Conservation (phyloP, 805 yeast species). For the Hanseniaspora taiwanica region DNA sequence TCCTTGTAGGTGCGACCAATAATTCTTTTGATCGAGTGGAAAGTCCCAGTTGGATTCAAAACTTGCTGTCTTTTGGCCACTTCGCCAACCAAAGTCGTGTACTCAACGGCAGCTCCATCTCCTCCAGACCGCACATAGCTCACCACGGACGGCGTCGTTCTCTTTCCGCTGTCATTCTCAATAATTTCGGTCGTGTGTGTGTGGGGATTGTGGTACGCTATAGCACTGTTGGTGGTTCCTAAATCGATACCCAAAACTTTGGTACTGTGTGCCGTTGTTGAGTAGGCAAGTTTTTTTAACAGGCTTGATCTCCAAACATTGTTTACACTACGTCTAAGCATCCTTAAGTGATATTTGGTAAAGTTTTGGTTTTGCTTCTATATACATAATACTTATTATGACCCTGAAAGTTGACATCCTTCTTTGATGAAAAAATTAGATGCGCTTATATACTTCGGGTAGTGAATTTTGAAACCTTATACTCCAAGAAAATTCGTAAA, state of each 20-base stretch:
- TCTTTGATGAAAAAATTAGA: too few relatives aligned
- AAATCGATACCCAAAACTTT: constrained; percentile 49
- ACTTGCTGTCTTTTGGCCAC: constrained; percentile 70
- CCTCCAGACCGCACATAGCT: constrained; percentile 33
- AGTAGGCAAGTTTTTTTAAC: too few relatives aligned
- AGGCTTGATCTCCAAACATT: too few relatives aligned
- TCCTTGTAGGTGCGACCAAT: constrained; percentile 64
- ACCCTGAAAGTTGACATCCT: too few relatives aligned
- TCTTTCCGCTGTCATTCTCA: constrained; percentile 31
- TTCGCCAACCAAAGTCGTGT: constrained; percentile 56
- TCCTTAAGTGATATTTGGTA: too few relatives aligned
- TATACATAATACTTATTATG: too few relatives aligned
- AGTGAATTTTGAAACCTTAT: too few relatives aligned
- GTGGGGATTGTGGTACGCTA: constrained; percentile 33
- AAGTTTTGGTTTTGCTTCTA: too few relatives aligned
- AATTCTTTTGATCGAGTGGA: constrained; percentile 70
- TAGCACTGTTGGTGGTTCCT: constrained; percentile 82
- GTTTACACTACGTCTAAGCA: too few relatives aligned
- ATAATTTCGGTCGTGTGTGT: constrained; percentile 30
- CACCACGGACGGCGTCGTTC: constrained; percentile 72
- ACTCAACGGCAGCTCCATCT: too few relatives aligned
- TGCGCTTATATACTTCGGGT: too few relatives aligned
- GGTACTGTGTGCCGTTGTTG: neutral
- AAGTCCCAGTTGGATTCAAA: constrained; percentile 63
- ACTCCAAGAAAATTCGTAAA: neutral